These are phyloP conservation scores for Colletotrichum tropicicola DNA, from an alignment of 2,329 filamentous ascomycete genomes.

Conservation along the genomic window DNA sequence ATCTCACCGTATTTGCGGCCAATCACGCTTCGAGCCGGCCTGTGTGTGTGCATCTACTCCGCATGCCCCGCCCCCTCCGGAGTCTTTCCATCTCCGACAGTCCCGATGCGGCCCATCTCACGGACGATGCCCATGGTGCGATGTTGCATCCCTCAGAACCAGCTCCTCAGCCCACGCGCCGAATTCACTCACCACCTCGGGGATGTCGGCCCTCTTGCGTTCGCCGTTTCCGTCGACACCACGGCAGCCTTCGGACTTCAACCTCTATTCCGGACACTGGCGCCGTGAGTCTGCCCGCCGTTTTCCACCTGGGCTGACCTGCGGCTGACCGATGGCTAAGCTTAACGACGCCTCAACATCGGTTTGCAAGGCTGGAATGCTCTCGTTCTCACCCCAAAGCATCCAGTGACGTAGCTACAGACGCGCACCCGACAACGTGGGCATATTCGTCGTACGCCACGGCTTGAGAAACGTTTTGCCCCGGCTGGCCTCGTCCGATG, in stretches of 20 bases:
- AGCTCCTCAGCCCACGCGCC: neutral
- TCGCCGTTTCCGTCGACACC: neutral
- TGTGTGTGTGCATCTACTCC: constrained; percentile 1
- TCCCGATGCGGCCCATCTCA: constrained; percentile 5
- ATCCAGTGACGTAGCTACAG: neutral
- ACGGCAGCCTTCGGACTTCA: neutral
- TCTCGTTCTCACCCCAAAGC: neutral
- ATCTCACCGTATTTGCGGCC: neutral
- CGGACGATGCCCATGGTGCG: neutral
- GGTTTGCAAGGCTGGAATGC: neutral
- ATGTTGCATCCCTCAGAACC: neutral
- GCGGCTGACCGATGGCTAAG: neutral
- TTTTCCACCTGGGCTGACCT: neutral
- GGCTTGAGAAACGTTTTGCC: neutral
- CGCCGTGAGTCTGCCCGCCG: neutral
- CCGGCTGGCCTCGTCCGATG: neutral
- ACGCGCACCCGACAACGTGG: neutral
- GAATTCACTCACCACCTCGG: neutral
- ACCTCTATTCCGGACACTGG: neutral
- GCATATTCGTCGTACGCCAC: neutral
- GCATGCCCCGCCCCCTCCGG: constrained; percentile 13
- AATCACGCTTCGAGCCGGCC: constrained; percentile 9
- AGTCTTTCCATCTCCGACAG: constrained; percentile 1
- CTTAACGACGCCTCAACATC: neutral
- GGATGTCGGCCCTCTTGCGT: neutral